Conservation (phyloP, 176 grass and related monocot species). For the Rhipidocladum racemiflorum region DNA sequence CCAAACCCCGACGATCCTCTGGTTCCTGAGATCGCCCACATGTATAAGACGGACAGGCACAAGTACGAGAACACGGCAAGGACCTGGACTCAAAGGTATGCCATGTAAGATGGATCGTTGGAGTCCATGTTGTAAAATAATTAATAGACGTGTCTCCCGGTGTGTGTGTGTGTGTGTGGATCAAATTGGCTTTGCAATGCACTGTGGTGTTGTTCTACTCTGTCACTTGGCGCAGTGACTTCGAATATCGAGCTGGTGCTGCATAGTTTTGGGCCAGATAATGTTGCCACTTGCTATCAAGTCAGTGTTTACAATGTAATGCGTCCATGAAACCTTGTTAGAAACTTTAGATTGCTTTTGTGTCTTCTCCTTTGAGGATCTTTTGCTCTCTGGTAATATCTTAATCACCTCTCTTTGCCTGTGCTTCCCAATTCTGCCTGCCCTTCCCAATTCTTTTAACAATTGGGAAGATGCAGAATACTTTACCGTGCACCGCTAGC, state of each 20-base stretch:
- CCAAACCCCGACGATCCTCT: slow-evolving; percentile 75
- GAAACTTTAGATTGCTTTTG: not conserved
- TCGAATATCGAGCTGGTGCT: slow-evolving; percentile 14
- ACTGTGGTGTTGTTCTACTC: not conserved
- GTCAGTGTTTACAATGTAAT: not conserved
- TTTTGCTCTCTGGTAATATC: not conserved
- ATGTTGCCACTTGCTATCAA: not conserved
- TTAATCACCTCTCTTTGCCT: not conserved
- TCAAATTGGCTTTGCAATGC: slow-evolving; percentile 14
- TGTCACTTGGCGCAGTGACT: not conserved
- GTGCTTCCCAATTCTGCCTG: not conserved
- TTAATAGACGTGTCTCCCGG: not conserved
- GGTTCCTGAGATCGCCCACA: slow-evolving; percentile 77
- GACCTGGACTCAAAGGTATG: slow-evolving; percentile 81
- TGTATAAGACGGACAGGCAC: slow-evolving; percentile 69
- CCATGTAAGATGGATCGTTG: slow-evolving; percentile 33
- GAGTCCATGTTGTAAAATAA: slow-evolving; percentile 4
- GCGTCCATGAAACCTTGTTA: not conserved
- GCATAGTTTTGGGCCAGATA: not conserved
- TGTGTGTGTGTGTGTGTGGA: not conserved
- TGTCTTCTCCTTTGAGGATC: not conserved
- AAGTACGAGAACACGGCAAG: slow-evolving; percentile 71
- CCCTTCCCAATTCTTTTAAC: not conserved
- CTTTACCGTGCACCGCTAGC: not conserved
- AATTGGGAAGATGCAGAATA: not conserved